A percentile compares a stretch with the other conserved stretches of the same genome.
Evolutionary conservation across 495 filamentous ascomycete genomes (phyloP).

Genomic region (Xylaria bambusicola): DNA sequence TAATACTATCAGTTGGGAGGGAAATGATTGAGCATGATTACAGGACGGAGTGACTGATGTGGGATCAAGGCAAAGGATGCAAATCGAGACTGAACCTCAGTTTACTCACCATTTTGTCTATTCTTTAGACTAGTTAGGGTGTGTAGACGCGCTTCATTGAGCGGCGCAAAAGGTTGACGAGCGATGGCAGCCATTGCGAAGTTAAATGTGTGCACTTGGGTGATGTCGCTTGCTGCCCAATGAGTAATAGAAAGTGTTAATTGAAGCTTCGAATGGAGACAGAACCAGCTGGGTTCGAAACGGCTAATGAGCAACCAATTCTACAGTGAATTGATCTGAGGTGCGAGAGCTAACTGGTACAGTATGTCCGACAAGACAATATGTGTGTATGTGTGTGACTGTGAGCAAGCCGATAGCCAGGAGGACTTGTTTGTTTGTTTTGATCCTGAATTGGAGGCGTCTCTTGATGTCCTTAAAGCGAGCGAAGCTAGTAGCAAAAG

Average conservation of each 20-base stretch:
- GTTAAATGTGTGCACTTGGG: background rate
- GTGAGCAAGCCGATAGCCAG: too few species aligned
- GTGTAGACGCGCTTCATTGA: slow-evolving; percentile 55
- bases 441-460: slow-evolving; percentile 17
- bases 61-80: background rate
- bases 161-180: slow-evolving; percentile 60
- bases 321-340: slow-evolving; percentile 4
- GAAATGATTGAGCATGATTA: background rate
- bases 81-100: slow-evolving; percentile 4
- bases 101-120: slow-evolving; percentile 62
- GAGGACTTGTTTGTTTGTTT: slow-evolving; percentile 36
- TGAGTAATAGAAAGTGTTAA: background rate
- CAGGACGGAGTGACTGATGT: background rate
- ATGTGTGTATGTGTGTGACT: background rate
- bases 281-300: slow-evolving; percentile 3
- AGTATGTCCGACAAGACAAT: slow-evolving; percentile 14
- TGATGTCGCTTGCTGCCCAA: slow-evolving; percentile 1
- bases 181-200: slow-evolving; percentile 46
- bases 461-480: slow-evolving; percentile 19
- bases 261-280: slow-evolving; percentile 20
- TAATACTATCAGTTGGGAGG: background rate
- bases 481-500: slow-evolving; percentile 14
- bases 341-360: slow-evolving; percentile 19
- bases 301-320: slow-evolving; percentile 1
- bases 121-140: slow-evolving; percentile 62